Evolutionary conservation across 495 filamentous ascomycete species (phyloP).

Genomic region (Coniosporium apollinis): DNA sequence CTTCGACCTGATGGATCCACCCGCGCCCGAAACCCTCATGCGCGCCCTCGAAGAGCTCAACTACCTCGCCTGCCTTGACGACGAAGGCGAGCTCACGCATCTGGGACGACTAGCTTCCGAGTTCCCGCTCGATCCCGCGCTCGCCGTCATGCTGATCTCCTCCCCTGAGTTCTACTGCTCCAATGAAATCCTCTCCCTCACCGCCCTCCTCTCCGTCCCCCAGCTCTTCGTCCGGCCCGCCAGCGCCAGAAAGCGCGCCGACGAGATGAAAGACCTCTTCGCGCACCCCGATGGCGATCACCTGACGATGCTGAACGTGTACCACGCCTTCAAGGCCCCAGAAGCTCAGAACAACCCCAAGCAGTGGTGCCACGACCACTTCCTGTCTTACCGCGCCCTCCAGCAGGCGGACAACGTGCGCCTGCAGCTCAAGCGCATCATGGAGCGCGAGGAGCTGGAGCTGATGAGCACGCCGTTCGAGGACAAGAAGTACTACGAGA

Average conservation of each 20-base stretch:
- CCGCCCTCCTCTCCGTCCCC: slow-evolving; percentile 82
- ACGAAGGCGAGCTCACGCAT: slow-evolving; percentile 78
- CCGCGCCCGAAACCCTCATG: slow-evolving; percentile 97
- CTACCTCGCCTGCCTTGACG: slow-evolving; percentile 89
- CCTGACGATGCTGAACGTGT: slow-evolving; percentile 90
- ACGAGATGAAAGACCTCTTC: slow-evolving; percentile 94
- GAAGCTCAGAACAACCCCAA: slow-evolving; percentile 57
- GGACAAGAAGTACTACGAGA: slow-evolving; percentile 94
- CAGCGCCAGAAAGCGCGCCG: slow-evolving; percentile 70
- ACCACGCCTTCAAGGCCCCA: slow-evolving; percentile 82
- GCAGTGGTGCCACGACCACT: slow-evolving; percentile 96
- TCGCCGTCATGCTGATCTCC: slow-evolving; percentile 95
- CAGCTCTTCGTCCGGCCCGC: slow-evolving; percentile 86
- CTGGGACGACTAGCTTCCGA: slow-evolving; percentile 82
- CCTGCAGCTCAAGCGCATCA: slow-evolving; percentile 77
- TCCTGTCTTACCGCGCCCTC: slow-evolving; percentile 76
- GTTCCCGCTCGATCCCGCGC: slow-evolving; percentile 85
- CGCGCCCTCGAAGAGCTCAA: slow-evolving; percentile 95
- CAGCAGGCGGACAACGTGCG: slow-evolving; percentile 90
- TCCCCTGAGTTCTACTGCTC: slow-evolving; percentile 98
- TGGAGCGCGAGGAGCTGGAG: slow-evolving; percentile 78
- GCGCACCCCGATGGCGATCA: slow-evolving; percentile 90
- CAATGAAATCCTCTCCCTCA: slow-evolving; percentile 93
- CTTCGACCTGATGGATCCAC: slow-evolving; percentile 97
- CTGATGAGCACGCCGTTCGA: slow-evolving; percentile 78